phyloP scores from a whole-genome alignment of 140 eudicot genomes.

The Oenanthe javanica region DNA sequence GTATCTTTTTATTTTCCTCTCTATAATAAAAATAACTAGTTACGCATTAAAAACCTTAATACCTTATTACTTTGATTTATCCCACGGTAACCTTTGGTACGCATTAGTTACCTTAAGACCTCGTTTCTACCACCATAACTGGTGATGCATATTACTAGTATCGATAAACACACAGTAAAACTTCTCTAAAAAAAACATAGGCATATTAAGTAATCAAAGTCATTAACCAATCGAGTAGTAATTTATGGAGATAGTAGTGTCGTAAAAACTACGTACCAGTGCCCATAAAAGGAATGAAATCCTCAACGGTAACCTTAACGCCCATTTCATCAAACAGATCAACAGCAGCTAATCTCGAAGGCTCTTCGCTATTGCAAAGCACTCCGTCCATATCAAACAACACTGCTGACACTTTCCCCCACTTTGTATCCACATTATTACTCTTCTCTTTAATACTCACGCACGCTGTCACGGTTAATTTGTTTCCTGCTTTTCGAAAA shows the following conservation, averaged over 20 bases:
- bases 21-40: background rate
- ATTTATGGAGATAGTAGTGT: background rate
- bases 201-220: no score
- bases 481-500: slow-evolving; percentile 12
- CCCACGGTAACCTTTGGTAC: no score
- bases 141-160: no score
- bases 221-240: background rate
- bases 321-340: slow-evolving; percentile 94
- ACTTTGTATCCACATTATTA: slow-evolving; percentile 26
- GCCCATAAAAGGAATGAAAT: slow-evolving; percentile 91
- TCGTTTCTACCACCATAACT: no score
- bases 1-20: background rate
- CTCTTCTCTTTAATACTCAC: slow-evolving; percentile 35
- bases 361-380: slow-evolving; percentile 88
- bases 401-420: slow-evolving; percentile 97
- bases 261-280: slow-evolving; percentile 40
- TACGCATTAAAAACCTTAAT: background rate
- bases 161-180: no score
- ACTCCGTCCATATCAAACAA: slow-evolving; percentile 99
- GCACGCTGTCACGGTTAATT: slow-evolving; percentile 24
- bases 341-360: slow-evolving; percentile 76
- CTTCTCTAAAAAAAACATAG: no score
- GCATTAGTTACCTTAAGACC: no score
- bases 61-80: no score
- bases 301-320: slow-evolving; percentile 64